Conservation (phyloP, 225 moss, liverwort and hornwort genomes). For the Marchantia paleacea region DNA sequence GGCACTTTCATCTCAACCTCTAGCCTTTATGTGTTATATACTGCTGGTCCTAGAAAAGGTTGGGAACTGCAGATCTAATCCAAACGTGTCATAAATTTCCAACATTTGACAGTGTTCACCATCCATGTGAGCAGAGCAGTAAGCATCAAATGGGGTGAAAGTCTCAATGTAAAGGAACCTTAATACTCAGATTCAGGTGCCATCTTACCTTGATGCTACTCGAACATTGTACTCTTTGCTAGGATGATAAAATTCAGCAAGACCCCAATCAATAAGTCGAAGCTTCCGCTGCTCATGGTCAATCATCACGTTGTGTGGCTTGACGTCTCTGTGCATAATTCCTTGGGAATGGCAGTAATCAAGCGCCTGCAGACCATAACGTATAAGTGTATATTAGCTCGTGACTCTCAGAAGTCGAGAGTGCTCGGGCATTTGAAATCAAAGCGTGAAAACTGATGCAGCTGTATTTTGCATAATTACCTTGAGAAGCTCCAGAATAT, state of each 20-base stretch:
- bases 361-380: constrained; percentile 58
- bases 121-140: too few species aligned
- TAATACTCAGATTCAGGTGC: neutral
- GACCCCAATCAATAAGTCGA: constrained; percentile 96
- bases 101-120: neutral
- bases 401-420: neutral
- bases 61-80: neutral
- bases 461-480: constrained; percentile 30
- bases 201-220: constrained; percentile 74
- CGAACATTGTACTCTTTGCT: constrained; percentile 93
- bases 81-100: neutral
- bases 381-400: neutral
- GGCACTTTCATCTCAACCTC: too few species aligned
- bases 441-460: neutral
- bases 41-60: too few species aligned
- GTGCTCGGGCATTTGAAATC: neutral
- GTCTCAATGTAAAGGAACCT: neutral
- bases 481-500: constrained; percentile 95
- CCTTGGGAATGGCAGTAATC: constrained; percentile 98
- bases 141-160: neutral
- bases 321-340: constrained; percentile 97
- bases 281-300: constrained; percentile 97
- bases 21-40: too few species aligned
- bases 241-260: constrained; percentile 95
- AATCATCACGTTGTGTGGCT: constrained; percentile 98